A percentile compares a stretch with the other conserved stretches of the same genome.
phyloP scores from a whole-genome alignment of 1,284 basidiomycete species.

The Volvariella volvacea region DNA sequence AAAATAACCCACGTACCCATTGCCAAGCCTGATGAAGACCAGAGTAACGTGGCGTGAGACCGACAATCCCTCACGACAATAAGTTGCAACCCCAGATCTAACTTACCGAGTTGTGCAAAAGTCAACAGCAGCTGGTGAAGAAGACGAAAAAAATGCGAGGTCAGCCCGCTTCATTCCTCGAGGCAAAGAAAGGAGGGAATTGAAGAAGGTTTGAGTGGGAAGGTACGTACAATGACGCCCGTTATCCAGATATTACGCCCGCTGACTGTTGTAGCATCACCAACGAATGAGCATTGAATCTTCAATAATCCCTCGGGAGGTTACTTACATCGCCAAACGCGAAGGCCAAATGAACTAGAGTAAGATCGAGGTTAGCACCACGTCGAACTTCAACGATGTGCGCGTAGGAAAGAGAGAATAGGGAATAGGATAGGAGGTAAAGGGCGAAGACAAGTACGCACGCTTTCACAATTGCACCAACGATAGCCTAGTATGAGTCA shows the following conservation, averaged over 20 bases:
- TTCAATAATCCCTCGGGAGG: too few species aligned
- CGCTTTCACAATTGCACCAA: constrained; percentile 58
- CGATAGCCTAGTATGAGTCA: constrained; percentile 35
- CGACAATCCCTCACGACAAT: too few species aligned
- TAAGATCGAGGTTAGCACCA: constrained; percentile 5
- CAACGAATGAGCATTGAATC: background rate
- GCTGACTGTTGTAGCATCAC: constrained; percentile 40
- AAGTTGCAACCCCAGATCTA: background rate
- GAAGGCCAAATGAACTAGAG: constrained; percentile 50
- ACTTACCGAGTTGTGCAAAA: constrained; percentile 42
- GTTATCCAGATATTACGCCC: constrained; percentile 48
- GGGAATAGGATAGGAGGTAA: too few species aligned
- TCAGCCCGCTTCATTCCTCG: too few species aligned
- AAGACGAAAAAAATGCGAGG: constrained; percentile 1
- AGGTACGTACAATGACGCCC: constrained; percentile 43
- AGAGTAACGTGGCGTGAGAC: background rate
- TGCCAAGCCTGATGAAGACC: constrained; percentile 21
- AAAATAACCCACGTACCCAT: constrained; percentile 20
- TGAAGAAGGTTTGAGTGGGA: too few species aligned
- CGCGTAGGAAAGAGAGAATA: too few species aligned
- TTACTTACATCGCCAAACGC: constrained; percentile 66
- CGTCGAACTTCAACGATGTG: too few species aligned
- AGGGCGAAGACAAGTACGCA: constrained; percentile 23
- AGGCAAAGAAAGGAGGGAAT: too few species aligned
- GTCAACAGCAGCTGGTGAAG: constrained; percentile 34